Evolutionary conservation across 176 grass and related monocot species (phyloP), one percentile per base, ranked within the genome.

Genomic region (Panicum miliaceum): DNA sequence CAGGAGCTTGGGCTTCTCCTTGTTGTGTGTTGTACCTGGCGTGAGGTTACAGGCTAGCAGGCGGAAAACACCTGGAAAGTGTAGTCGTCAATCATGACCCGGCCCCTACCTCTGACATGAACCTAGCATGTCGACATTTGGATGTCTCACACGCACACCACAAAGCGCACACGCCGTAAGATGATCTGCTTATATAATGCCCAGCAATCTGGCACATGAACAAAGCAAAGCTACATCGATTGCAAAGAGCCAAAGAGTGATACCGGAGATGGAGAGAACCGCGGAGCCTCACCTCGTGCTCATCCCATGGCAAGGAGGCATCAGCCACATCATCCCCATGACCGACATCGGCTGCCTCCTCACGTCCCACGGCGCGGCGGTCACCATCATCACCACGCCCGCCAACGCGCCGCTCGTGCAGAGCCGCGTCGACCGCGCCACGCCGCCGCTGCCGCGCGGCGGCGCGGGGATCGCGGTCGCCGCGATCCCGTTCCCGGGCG

Each of bases 341-440:
- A 88, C 81, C 6, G 90, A 92, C 85, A 88, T 94, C 81, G 90
- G 80, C 82, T 75, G 61, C 78, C 66, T 92, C 64, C 88, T 95
- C 7, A 73, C 93, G 29, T 60, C 65, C 10, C 93, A 88, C 12
- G 84, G 80, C 18, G 82, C 85, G 32, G 14, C 69, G 5, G 85
- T 94, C 43, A 77, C 78, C 51, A 29, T 94, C 84, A 52, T 92
- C 85, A 86, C 85, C 20, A 92, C 93, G 34, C 87, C 85, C 14
- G 93, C 76, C 63, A 94, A 92, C 47, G 82, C 88, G 7, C 53
- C 78, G 0, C 34, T 84, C 6, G 57, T 86, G 45, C 80, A 59
- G 70, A 62, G 82, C 68, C 86, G 68, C 0, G 74, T 90, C 4
- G 78, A 76, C 46, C 69, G 54, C 27, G 43, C 46, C 80, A 42